A percentile compares a stretch with the other conserved stretches of the same genome.
Evolutionary conservation across 441 rosid species (phyloP).

Genomic region (Pelargonium myrrhifolium): DNA sequence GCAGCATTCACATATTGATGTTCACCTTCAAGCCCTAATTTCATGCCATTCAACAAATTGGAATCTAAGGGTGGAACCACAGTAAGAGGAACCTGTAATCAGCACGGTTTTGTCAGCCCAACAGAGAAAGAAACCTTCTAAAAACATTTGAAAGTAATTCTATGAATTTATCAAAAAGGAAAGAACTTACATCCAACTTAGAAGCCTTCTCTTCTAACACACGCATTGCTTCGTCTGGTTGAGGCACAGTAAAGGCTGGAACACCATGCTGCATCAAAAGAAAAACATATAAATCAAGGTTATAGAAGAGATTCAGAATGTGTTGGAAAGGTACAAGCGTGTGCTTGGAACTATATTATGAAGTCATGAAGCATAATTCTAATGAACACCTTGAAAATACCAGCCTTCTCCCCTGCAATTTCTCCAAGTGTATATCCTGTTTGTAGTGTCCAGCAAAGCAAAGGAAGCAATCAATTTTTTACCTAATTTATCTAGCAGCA

Average conservation of each 20-base stretch:
- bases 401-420: conserved; percentile 99
- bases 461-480: conserved; percentile 12
- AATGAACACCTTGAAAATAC: conserved; percentile 78
- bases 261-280: conserved; percentile 49
- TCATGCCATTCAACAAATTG: conserved; percentile 51
- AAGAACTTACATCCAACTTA: conserved; percentile 49
- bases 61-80: conserved; percentile 56
- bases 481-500: neutral
- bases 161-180: neutral
- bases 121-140: conserved; percentile 11
- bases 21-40: conserved; percentile 87
- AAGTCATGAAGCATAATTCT: conserved; percentile 6
- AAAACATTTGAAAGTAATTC: neutral
- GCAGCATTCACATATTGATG: conserved; percentile 89
- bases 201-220: conserved; percentile 83
- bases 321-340: conserved; percentile 4
- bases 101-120: conserved; percentile 18
- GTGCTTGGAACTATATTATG: conserved; percentile 13
- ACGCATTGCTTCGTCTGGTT: conserved; percentile 90
- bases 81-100: conserved; percentile 64
- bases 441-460: conserved; percentile 24
- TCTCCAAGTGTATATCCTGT: conserved; percentile 85
- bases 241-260: conserved; percentile 89
- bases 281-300: conserved; percentile 7
- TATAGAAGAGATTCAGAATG: neutral